Evolutionary conservation across 2,329 filamentous ascomycete species (phyloP), one percentile per base, ranked within the genome.

Genomic region (Fusarium nematophilum): DNA sequence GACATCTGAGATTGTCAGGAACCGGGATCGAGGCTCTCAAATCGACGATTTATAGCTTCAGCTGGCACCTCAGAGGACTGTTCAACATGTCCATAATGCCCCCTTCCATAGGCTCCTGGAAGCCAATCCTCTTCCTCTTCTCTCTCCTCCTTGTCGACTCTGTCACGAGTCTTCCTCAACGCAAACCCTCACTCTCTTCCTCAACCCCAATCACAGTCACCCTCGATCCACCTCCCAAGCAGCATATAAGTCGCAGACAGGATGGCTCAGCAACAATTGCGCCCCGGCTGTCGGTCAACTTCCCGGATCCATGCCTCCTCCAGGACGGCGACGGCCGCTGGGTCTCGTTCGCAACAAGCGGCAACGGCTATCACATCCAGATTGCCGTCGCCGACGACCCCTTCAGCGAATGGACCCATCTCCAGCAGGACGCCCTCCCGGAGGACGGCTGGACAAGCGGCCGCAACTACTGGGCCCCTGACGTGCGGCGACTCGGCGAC

Each of bases 391-490:
- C 83, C 42, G 58, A 72, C 1, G 78, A 82, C 40, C 81, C 85
- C 42, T 69, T 73, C 10, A 77, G 76, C 4, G 79, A 81, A 68
- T 83, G 78, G 69, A 71, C 80, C 6, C 75, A 81, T 17, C 75
- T 81, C 36, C 74, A 81, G 53, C 70, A 76, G n/a, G 84, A 88
- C 59, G 81, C 82, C 3, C 75, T 89, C n/a, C 83, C 85, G 0
- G 71, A 74, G 6, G 79, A 79, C 2, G 65, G 74, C 6, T 89
- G 87, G 86, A 82, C 82, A 26, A 81, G 76, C 4, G 79, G 80
- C 2, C 69, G 71, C 4, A 79, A 85, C 51, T 83, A 82, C 21
- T 89, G 86, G 85, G 86, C 86, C 0, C 87, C 86, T 9, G 86
- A 88, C 66, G 83, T 89, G 6, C 76, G 80, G 10, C 73, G 72